Percentiles rank a stretch among this genome's conserved stretches.
Evolutionary conservation across 1,284 basidiomycete genomes (phyloP).

Genomic region (Puccinia hordei): DNA sequence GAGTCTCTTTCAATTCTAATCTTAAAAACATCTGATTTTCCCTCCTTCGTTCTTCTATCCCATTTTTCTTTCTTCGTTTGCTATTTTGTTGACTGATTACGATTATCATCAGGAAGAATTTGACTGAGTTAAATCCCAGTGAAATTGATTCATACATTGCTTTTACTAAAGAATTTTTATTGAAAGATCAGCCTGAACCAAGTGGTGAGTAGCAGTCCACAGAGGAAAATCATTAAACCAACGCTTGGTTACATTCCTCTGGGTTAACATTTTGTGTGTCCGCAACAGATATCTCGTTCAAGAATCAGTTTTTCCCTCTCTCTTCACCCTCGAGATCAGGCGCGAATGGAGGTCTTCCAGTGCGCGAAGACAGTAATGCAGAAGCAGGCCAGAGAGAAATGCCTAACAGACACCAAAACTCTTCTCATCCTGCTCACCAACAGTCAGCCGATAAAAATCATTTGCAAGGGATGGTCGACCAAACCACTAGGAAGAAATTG

Average conservation of each 20-base stretch:
- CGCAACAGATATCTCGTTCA: background rate
- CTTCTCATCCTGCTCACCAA: background rate
- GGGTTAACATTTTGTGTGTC: background rate
- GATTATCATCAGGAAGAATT: conserved; percentile 20
- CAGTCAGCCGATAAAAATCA: no score
- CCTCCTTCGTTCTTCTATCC: background rate
- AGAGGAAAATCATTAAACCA: background rate
- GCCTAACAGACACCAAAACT: background rate
- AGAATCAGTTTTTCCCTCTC: conserved; percentile 17
- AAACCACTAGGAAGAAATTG: background rate
- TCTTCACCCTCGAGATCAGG: background rate
- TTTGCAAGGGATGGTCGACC: background rate
- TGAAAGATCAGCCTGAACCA: conserved; percentile 32
- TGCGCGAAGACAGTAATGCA: background rate
- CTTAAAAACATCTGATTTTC: no score
- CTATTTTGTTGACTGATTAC: background rate
- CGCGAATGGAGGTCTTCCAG: background rate
- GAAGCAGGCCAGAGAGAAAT: background rate
- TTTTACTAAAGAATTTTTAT: conserved; percentile 22
- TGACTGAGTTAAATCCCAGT: background rate
- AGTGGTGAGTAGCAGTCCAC: conserved; percentile 3
- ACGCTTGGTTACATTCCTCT: background rate
- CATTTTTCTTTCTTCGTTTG: background rate
- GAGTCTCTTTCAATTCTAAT: conserved; percentile 8
- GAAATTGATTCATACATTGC: conserved; percentile 29